phyloP scores from a whole-genome alignment of 177 flowering plant genomes.

The Vitis hybrid region DNA sequence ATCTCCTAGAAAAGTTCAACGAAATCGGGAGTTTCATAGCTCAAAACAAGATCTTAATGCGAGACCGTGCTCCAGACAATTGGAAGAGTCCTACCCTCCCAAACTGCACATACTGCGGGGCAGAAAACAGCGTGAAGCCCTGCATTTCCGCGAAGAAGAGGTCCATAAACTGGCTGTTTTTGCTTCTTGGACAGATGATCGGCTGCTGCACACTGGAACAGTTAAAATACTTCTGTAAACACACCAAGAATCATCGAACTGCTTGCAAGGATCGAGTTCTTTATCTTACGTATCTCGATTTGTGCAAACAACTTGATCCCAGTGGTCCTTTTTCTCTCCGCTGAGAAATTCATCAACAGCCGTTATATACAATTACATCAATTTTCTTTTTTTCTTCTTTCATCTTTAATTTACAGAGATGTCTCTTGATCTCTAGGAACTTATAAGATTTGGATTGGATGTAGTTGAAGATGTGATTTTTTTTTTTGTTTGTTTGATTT shows the following conservation, averaged over 20 bases:
- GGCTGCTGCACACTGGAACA: constrained; percentile 59
- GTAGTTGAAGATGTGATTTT: too few species aligned
- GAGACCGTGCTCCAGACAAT: constrained; percentile 42
- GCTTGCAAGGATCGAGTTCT: constrained; percentile 75
- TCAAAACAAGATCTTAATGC: constrained; percentile 20
- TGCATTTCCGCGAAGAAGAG: constrained; percentile 37
- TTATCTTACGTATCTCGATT: constrained; percentile 42
- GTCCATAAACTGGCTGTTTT: constrained; percentile 68
- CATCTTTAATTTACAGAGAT: too few species aligned
- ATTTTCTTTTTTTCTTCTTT: too few species aligned
- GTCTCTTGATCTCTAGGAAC: too few species aligned
- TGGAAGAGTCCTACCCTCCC: constrained; percentile 53
- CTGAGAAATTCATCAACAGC: not conserved
- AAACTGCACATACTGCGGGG: constrained; percentile 32
- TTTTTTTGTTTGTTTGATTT: too few species aligned
- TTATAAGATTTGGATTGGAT: too few species aligned
- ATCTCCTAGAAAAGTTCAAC: constrained; percentile 27
- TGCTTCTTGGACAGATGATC: constrained; percentile 53
- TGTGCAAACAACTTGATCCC: constrained; percentile 58
- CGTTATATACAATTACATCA: too few species aligned
- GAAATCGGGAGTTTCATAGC: constrained; percentile 26
- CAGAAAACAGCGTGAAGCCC: constrained; percentile 42
- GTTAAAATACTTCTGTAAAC: constrained; percentile 68
- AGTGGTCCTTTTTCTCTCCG: constrained; percentile 28
- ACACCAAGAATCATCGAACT: constrained; percentile 58